Percentiles rank a stretch among this genome's conserved stretches.
Conservation (phyloP, 768 basidiomycete genomes). For the Heimioporus sp. region DNA sequence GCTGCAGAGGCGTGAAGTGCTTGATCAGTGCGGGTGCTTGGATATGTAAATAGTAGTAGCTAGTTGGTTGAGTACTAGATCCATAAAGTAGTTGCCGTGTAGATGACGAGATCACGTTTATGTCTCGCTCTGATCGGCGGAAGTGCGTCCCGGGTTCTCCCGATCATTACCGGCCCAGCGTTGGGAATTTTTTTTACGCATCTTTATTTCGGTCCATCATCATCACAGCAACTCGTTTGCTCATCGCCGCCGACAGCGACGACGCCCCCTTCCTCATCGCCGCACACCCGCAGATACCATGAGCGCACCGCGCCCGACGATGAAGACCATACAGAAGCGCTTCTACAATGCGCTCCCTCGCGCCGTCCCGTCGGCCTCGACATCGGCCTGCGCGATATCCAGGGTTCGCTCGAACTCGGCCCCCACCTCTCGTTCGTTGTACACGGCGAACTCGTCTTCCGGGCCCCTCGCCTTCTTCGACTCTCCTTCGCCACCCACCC, state of each 20-base stretch:
- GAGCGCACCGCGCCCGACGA: slow-evolving; percentile 39
- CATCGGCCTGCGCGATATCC: slow-evolving; percentile 32
- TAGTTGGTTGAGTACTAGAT: too few species aligned
- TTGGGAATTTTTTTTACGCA: neutral
- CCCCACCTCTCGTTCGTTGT: slow-evolving; percentile 40
- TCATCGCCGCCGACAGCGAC: slow-evolving; percentile 15
- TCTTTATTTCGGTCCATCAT: neutral
- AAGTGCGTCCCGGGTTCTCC: slow-evolving; percentile 17
- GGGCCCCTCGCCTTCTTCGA: slow-evolving; percentile 42
- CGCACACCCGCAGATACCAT: slow-evolving; percentile 15
- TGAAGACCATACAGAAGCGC: slow-evolving; percentile 53
- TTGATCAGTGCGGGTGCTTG: slow-evolving; percentile 1
- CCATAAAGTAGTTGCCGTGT: neutral
- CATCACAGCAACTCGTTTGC: neutral
- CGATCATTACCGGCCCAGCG: neutral
- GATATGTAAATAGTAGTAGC: slow-evolving; percentile 16
- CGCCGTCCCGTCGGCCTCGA: slow-evolving; percentile 23
- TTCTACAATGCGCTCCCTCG: slow-evolving; percentile 45
- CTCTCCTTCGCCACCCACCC: slow-evolving; percentile 33
- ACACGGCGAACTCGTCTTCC: slow-evolving; percentile 33
- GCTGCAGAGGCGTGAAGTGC: too few species aligned
- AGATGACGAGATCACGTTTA: neutral
- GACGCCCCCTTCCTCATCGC: neutral
- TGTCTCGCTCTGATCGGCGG: neutral
- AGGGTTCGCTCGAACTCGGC: slow-evolving; percentile 45